phyloP scores from a whole-genome alignment of 805 yeast genomes.

The Zygotorulaspora sp. region DNA sequence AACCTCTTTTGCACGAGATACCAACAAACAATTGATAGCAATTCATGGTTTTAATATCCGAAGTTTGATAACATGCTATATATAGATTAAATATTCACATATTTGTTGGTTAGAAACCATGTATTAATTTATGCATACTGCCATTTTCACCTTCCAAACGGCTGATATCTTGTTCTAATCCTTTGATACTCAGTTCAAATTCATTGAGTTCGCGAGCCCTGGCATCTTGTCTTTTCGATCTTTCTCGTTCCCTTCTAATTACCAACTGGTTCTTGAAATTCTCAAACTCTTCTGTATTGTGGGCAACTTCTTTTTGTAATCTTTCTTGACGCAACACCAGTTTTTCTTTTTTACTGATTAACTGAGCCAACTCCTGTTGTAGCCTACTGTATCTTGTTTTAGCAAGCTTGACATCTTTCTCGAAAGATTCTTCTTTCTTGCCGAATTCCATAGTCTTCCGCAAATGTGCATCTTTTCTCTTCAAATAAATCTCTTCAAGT shows the following conservation, averaged over 20 bases:
- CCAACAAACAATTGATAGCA: too few relatives aligned
- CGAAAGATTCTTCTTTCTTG: constrained; percentile 23
- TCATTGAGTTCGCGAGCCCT: constrained; percentile 30
- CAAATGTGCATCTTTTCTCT: constrained; percentile 36
- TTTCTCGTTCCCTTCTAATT: constrained; percentile 20
- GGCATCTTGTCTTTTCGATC: constrained; percentile 22
- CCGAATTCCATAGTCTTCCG: constrained; percentile 33
- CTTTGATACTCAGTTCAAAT: constrained; percentile 30
- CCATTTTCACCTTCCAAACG: constrained; percentile 32
- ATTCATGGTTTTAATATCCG: too few relatives aligned
- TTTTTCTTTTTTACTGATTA: constrained; percentile 23
- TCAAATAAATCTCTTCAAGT: constrained; percentile 37
- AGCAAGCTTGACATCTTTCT: constrained; percentile 12
- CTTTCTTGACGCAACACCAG: constrained; percentile 20
- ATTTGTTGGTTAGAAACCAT: constrained; percentile 8
- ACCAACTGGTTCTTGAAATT: constrained; percentile 23
- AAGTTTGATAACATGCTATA: too few relatives aligned
- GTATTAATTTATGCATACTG: constrained; percentile 19
- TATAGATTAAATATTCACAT: too few relatives aligned
- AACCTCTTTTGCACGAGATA: too few relatives aligned
- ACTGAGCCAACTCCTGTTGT: constrained; percentile 23
- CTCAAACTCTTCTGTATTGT: constrained; percentile 23
- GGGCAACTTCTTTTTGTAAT: constrained; percentile 26
- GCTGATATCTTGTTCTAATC: constrained; percentile 34
- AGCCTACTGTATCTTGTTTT: constrained; percentile 16